Evolutionary conservation across 352 stramenopile species (phyloP), one percentile per base, ranked within the genome.

Genomic region (Globisporangium barbulae): DNA sequence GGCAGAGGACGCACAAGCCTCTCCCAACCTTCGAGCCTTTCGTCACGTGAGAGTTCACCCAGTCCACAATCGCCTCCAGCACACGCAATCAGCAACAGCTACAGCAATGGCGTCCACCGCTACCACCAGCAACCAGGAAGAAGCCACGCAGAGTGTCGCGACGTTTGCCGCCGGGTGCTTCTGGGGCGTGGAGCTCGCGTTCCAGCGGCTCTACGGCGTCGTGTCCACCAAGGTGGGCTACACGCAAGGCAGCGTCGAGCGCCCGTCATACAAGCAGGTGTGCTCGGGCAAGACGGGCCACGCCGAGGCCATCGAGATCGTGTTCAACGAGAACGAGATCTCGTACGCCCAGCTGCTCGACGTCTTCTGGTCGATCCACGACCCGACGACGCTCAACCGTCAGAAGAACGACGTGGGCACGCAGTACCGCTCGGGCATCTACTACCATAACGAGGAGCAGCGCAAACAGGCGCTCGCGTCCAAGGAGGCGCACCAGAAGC

Each of bases 111-210:
- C 56, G 17, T 39, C 25, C n/a, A 44, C 19, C 8, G 25, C 21
- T 9, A 53, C 1, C 42, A 62, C 19, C 28, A 63, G 15, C 45
- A 55, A 57, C 30, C 44, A 63, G 13, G 58, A 63, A 8, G 60
- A 50, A 1, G 21, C 25, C 6, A 10, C 25, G 4, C 52, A 64
- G 45, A 72, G 66, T 50, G 72, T 96, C 25, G 95, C 95, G 19
- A 99, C 96, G 6, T 98, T 99, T 79, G 97, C 94, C 5, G 92
- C 93, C 49, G 97, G 97, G 30, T 99, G 97, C 75, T 99, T 99
- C 78, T 99, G 96, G 97, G 96, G 96, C 54, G 81, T 98, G 31
- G 93, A 99, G 78, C 71, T 99, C 33, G 93, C 91, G 8, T 99
- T 98, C 77, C 93, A 98, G 76, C 85, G 97, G 53, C 72, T 98